Base-by-base conservation (phyloP, 2,329 filamentous ascomycete genomes). In the Huntiella savannae region DNA sequence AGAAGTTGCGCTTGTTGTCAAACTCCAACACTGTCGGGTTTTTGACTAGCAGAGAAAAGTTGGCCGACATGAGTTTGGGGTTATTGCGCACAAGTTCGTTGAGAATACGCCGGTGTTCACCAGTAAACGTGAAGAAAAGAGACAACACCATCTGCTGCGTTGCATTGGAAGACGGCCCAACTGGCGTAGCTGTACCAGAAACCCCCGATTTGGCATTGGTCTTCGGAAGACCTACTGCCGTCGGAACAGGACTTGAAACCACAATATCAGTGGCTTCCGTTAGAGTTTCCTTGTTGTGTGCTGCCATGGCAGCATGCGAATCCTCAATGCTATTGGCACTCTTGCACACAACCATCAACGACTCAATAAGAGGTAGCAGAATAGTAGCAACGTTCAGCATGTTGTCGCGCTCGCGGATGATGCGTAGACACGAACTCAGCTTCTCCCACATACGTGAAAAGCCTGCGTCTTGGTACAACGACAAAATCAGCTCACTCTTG, bases 1-100 rank as follows among this genome's bases (percentile, higher is more conserved):
- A 98, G 70, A 92, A 98, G 64, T 93, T 96, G 56, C 91, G 86
- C 69, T 98, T 98, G 67, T 98, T 98, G 65, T 98, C 91, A 57
- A 98, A 98, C 58, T 98, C 91, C 10, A 98, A 69, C 3, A 98
- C 92, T 70, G 96, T 98, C 19, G 91, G 92, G 58, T 98, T 98
- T 69, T 94, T 95, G 52, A 96, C 91, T 41, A 98, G 66, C 12
- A 98, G 71, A 8, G 88, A 87, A 63, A 98, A 95, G 2, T 88
- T 95, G 45, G 91, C 91, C 49, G 88, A 95, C 92, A 98, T 98
- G 52, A 98, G 75, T 61, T 94, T 93, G 28, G 92, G 91, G 54
- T 93, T 96, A 58, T 93, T 85, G 52, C 92, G 81, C 47, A 98
- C 91, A 53, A 98, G 80, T 60, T 98, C 91, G 58, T 98, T 98